Conservation (phyloP, 208 protist genomes). For the Sergeia podlipaevii region DNA sequence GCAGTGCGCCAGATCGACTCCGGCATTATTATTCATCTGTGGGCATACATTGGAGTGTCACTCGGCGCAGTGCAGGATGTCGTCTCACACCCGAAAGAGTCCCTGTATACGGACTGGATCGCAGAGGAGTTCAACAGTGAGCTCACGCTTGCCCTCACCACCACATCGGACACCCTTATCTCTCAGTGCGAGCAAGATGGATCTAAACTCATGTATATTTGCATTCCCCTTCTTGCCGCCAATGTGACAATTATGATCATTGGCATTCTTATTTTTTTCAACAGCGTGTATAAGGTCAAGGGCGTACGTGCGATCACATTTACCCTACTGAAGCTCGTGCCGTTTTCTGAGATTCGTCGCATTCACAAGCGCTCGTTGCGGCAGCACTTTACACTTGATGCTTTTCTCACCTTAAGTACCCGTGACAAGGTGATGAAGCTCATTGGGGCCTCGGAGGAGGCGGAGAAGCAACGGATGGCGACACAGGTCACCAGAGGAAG, state of each 20-base stretch:
- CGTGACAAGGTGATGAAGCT: conserved; percentile 2
- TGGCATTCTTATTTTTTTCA: conserved; percentile 2
- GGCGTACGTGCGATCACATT: conserved; percentile 5
- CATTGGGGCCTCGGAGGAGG: neutral
- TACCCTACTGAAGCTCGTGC: conserved; percentile 7
- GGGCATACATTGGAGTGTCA: neutral
- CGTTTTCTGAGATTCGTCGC: neutral
- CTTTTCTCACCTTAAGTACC: neutral
- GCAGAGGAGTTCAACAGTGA: neutral
- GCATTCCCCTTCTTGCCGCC: neutral
- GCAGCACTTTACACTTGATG: conserved; percentile 9
- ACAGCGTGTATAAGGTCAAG: neutral
- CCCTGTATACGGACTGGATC: neutral
- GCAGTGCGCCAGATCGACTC: neutral
- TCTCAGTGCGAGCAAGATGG: too few relatives aligned
- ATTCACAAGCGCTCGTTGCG: neutral
- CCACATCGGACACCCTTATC: too few relatives aligned
- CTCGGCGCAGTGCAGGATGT: conserved; percentile 1
- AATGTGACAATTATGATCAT: neutral
- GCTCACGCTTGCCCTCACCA: neutral
- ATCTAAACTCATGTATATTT: too few relatives aligned
- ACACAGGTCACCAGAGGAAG: neutral
- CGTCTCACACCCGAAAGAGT: neutral
- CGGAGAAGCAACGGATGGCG: neutral
- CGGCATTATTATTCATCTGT: neutral